Percentiles rank a stretch among this genome's conserved stretches.
These are phyloP conservation scores for Solanum hybrid DNA, from an alignment of 305 asterid species.

Conservation along the genomic window DNA sequence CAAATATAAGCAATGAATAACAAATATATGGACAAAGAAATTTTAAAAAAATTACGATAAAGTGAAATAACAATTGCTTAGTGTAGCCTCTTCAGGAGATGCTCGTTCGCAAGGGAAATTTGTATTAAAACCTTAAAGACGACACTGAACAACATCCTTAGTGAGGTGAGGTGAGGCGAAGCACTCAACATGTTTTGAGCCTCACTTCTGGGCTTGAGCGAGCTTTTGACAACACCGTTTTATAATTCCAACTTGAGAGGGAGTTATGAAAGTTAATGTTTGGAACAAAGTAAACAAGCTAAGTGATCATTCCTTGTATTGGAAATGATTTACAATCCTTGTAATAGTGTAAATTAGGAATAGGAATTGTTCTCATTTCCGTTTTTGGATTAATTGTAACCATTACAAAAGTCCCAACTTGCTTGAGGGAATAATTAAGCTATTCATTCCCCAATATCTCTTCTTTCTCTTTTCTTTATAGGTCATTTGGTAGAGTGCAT, in stretches of 20 bases:
- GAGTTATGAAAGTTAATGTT: neutral
- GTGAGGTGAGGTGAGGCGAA: neutral
- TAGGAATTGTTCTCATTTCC: neutral
- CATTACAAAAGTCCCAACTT: neutral
- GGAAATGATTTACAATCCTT: neutral
- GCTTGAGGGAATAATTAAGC: neutral
- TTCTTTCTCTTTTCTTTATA: neutral
- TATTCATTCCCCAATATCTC: neutral
- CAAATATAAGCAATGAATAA: neutral
- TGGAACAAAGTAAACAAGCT: neutral
- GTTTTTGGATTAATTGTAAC: neutral
- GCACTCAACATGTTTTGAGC: neutral
- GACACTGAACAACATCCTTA: neutral
- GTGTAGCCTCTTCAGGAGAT: neutral
- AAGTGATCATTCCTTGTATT: neutral
- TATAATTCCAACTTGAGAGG: neutral
- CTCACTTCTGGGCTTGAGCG: neutral
- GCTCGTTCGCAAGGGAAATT: neutral
- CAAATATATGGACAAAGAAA: neutral
- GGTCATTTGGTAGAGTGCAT: neutral
- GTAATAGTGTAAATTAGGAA: neutral
- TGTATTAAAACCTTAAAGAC: neutral
- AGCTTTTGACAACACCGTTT: neutral
- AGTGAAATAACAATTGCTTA: neutral
- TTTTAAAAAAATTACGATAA: neutral